Conservation (phyloP, 495 filamentous ascomycete genomes). For the Aspergillus incahuasiensis region DNA sequence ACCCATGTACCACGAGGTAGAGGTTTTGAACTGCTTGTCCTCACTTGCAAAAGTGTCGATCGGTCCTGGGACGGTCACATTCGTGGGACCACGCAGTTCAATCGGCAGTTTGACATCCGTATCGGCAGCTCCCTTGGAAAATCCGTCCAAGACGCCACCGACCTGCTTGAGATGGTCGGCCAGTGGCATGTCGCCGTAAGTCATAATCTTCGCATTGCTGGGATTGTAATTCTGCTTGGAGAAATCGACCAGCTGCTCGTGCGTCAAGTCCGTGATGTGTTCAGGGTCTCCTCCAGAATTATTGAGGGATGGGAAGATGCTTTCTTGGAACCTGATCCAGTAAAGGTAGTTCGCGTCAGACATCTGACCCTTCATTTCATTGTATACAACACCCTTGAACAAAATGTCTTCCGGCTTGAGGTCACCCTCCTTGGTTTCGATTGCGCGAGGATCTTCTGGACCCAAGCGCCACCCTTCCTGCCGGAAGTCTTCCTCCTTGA, state of each 20-base stretch:
- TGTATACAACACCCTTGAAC: constrained; percentile 98
- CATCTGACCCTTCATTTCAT: constrained; percentile 99
- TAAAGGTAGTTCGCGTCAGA: constrained; percentile 94
- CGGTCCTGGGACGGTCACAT: constrained; percentile 71
- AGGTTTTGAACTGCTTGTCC: constrained; percentile 88
- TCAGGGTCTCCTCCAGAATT: constrained; percentile 95
- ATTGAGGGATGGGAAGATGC: constrained; percentile 87
- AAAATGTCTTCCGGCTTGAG: constrained; percentile 53
- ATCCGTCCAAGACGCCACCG: constrained; percentile 62
- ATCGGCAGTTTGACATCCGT: constrained; percentile 71
- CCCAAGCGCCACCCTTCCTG: constrained; percentile 97
- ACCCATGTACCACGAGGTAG: constrained; percentile 85
- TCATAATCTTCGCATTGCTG: constrained; percentile 91
- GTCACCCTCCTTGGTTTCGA: constrained; percentile 36
- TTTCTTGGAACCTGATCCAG: constrained; percentile 90
- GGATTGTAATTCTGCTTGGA: constrained; percentile 92
- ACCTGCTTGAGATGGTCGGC: constrained; percentile 73
- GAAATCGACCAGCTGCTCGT: constrained; percentile 78
- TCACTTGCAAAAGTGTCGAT: constrained; percentile 82
- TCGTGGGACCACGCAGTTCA: constrained; percentile 62
- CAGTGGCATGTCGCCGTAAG: constrained; percentile 91
- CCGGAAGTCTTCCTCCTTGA: constrained; percentile 86
- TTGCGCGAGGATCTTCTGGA: constrained; percentile 72
- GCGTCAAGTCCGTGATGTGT: constrained; percentile 91
- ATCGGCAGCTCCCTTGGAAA: constrained; percentile 65